These are phyloP conservation scores for Mycocentrospora acerina DNA, from an alignment of 2,329 filamentous ascomycete genomes.

Conservation along the genomic window DNA sequence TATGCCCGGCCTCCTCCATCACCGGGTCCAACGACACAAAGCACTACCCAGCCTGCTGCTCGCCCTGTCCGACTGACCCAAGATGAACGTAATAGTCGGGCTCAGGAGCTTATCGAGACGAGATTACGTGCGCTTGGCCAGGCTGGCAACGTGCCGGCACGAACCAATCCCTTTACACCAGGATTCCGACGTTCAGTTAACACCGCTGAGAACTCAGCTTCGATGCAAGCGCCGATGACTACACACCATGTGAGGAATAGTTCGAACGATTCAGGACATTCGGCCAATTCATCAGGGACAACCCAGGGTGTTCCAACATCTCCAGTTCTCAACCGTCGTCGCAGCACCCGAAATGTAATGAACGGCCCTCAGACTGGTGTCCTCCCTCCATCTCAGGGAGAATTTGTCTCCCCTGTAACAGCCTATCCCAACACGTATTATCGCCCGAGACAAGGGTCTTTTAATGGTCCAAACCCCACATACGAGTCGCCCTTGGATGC, in stretches of 20 bases:
- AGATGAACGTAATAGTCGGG: conserved; percentile 37
- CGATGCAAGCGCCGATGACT: conserved; percentile 10
- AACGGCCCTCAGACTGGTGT: conserved; percentile 24
- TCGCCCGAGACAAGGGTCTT: conserved; percentile 28
- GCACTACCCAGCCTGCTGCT: conserved; percentile 17
- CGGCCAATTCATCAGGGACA: conserved; percentile 32
- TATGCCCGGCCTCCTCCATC: conserved; percentile 35
- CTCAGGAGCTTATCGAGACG: conserved; percentile 40
- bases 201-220: conserved; percentile 16
- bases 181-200: conserved; percentile 32
- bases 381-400: conserved; percentile 23
- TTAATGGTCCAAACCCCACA: conserved; percentile 14
- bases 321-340: conserved; percentile 33
- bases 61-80: conserved; percentile 31
- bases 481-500: conserved; percentile 32
- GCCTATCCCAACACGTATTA: conserved; percentile 34
- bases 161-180: conserved; percentile 40
- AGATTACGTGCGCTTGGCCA: conserved; percentile 35
- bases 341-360: conserved; percentile 39
- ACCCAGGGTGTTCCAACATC: conserved; percentile 27
- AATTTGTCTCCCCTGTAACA: conserved; percentile 23
- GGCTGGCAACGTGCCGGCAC: conserved; percentile 24
- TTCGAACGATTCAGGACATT: conserved; percentile 37
- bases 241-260: conserved; percentile 32
- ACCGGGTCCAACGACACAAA: conserved; percentile 18